Conservation (phyloP, 73 alveolate genomes). For the Vitrella brassicaformis region DNA sequence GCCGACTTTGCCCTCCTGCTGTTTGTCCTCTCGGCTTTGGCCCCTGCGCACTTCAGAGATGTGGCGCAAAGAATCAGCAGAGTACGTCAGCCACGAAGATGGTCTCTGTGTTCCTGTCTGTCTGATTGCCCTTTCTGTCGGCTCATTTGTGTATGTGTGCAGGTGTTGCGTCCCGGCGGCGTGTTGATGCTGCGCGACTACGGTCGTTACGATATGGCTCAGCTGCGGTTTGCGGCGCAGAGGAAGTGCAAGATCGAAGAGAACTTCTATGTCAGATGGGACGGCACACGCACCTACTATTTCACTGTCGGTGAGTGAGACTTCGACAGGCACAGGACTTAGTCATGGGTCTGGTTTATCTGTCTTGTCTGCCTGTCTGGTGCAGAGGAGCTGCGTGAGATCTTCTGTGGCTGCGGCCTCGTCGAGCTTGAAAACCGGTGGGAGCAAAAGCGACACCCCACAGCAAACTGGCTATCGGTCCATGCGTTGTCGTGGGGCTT, state of each 20-base stretch:
- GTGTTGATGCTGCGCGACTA: constrained; percentile 77
- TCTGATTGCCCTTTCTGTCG: not conserved
- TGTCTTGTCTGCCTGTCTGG: no score
- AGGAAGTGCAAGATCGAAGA: constrained; percentile 66
- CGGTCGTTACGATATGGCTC: constrained; percentile 79
- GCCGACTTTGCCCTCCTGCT: constrained; percentile 64
- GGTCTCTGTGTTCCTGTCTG: not conserved
- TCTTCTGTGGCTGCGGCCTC: no score
- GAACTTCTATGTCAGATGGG: constrained; percentile 69
- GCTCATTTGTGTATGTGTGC: no score
- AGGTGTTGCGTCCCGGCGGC: constrained; percentile 68
- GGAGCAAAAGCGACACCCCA: no score
- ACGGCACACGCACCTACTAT: constrained; percentile 72
- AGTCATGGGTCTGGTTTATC: no score
- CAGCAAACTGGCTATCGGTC: no score
- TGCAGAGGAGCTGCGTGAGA: no score
- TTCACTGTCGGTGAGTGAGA: constrained; percentile 39
- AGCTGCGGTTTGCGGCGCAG: constrained; percentile 64
- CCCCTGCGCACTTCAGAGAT: constrained; percentile 42
- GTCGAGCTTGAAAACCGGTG: no score
- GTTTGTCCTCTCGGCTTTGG: constrained; percentile 75
- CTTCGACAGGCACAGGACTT: no score
- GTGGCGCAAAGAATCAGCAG: not conserved
- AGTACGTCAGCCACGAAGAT: not conserved
- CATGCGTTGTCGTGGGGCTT: no score